Percentiles rank a stretch among this genome's conserved stretches.
phyloP scores from a whole-genome alignment of 169 alveolate genomes.

The Plasmodium reichenowi region DNA sequence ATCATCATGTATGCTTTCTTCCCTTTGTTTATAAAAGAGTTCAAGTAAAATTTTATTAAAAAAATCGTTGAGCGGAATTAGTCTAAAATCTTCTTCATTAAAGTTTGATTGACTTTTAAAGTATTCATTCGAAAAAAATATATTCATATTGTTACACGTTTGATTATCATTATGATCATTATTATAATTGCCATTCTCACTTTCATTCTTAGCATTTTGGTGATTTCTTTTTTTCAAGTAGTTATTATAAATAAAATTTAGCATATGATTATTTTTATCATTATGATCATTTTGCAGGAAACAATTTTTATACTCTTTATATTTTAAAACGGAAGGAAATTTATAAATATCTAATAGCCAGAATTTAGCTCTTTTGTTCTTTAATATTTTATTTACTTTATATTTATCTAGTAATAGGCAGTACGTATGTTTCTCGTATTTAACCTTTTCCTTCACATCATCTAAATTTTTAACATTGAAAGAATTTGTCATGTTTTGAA shows the following conservation, averaged over 20 bases:
- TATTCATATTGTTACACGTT: too few relatives aligned
- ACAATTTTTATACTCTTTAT: conserved; percentile 14
- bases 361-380: conserved; percentile 34
- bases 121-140: too few relatives aligned
- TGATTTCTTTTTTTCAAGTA: not conserved
- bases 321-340: conserved; percentile 56
- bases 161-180: not conserved
- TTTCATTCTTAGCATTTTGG: not conserved
- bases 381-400: conserved; percentile 28
- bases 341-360: conserved; percentile 46
- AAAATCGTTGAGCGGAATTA: conserved; percentile 50
- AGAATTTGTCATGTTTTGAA: conserved; percentile 21
- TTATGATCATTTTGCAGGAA: not conserved
- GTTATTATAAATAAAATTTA: conserved; percentile 9
- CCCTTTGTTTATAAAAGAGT: not conserved
- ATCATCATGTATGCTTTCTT: not conserved
- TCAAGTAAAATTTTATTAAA: conserved; percentile 26
- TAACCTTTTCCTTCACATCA: conserved; percentile 50
- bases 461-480: conserved; percentile 24
- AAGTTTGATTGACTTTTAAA: not conserved
- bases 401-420: conserved; percentile 46
- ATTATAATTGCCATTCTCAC: not conserved
- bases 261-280: not conserved
- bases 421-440: conserved; percentile 26
- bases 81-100: conserved; percentile 25